Base-by-base conservation (phyloP, 192 early-diverging fungal genomes). In the Umbelopsis ramanniana region DNA sequence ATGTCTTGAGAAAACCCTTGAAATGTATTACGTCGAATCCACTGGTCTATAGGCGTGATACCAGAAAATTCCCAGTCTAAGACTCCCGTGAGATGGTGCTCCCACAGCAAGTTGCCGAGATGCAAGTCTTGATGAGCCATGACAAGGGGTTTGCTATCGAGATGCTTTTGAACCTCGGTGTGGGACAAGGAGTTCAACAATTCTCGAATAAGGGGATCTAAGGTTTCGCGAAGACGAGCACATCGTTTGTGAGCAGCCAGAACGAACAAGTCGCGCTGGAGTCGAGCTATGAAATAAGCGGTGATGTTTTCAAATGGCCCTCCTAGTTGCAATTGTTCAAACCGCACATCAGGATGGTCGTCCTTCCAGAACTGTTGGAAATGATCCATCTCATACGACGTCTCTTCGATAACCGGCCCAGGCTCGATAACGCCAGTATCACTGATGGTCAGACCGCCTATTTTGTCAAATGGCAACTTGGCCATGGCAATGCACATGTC, bases 21-120 rank as follows among this genome's bases (percentile, higher is more conserved):
- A 63, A 63, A 63, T 12, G 57, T 63, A n/a, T 63, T 63, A n/a
- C 57, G 57, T 1, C 57, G 57, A 38, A 37, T 63, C 57, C 57
- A 63, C 57, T 63, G 57, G 35, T 63, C 57, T 17, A 63, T 19
- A 6, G 57, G 29, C 11, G 33, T 63, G 19, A 63, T 63, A 8
- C 57, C 57, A 2, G 57, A 63, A 37, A 63, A 63, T 29, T 63
- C 57, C 57, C 57, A 63, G 14, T 63, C 57, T 5, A 63, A 33
- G n/a, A 63, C 33, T 2, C 57, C 57, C 0, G 57, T 35, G 24
- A 63, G 33, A 3, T 6, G 17, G 0, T 63, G 10, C 19, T 63
- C 57, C 57, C 57, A 63, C 17, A 63, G 33, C 57, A 63, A 14
- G 33, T 63, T 63, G 12, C 57, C 57, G n/a, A 63, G 33, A 37